These are phyloP conservation scores for Durio zibethinus DNA, from an alignment of 345 rosid species.

Conservation along the genomic window DNA sequence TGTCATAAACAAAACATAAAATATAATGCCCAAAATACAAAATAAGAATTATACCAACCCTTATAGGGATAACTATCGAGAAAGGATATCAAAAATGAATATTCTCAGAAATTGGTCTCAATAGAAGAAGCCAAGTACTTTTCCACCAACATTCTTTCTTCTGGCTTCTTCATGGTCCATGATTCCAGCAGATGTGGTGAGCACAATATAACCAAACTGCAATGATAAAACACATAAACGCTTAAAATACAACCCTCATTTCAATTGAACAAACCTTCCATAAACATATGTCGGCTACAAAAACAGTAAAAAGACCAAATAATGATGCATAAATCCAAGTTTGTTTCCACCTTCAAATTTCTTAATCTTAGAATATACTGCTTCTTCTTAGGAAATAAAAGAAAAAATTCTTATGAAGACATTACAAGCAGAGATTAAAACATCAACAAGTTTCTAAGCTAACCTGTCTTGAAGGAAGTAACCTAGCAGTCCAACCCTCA, in stretches of 20 bases:
- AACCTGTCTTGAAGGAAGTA: constrained; percentile 89
- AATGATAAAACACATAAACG: constrained; percentile 3
- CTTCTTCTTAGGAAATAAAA: too few relatives aligned
- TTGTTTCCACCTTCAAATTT: neutral
- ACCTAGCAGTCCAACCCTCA: constrained; percentile 86
- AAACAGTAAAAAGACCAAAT: neutral
- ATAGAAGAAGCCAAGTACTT: constrained; percentile 82
- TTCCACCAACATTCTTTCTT: constrained; percentile 85
- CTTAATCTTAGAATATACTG: too few relatives aligned
- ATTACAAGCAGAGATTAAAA: neutral
- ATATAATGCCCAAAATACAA: too few relatives aligned
- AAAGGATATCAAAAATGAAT: neutral
- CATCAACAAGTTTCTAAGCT: neutral
- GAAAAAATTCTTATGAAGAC: too few relatives aligned
- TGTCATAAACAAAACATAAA: too few relatives aligned
- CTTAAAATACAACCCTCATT: neutral
- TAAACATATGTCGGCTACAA: neutral
- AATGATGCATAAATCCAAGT: neutral
- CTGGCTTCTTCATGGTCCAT: constrained; percentile 93
- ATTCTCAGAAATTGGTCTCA: constrained; percentile 20
- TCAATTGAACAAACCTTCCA: neutral
- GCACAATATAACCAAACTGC: constrained; percentile 81
- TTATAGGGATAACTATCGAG: too few relatives aligned
- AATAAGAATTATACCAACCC: too few relatives aligned
- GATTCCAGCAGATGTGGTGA: constrained; percentile 84